These are phyloP conservation scores for Borealophlyctis nickersoniae DNA, from an alignment of 192 early-diverging fungal species.

Conservation along the genomic window DNA sequence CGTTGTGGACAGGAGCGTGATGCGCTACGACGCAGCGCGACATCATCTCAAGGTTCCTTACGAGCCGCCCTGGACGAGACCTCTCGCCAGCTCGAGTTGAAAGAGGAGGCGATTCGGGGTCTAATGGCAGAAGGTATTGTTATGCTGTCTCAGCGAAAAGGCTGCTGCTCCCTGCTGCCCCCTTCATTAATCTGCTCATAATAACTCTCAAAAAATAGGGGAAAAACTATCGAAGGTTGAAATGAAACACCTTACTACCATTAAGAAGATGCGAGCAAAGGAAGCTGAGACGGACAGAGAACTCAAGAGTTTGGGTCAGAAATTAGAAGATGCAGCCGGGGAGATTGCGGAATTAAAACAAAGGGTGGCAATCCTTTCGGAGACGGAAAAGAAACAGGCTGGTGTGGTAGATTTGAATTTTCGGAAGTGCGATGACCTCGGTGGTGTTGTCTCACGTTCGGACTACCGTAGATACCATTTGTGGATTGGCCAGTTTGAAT, in stretches of 20 bases:
- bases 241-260: conserved; percentile 57
- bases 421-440: not conserved
- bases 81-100: conserved; percentile 25
- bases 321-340: conserved; percentile 15
- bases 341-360: conserved; percentile 33
- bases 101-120: conserved; percentile 34
- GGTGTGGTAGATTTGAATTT: conserved; percentile 11
- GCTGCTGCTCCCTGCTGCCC: too few relatives aligned
- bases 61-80: conserved; percentile 27
- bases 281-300: conserved; percentile 59
- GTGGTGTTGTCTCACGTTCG: not conserved
- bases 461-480: conserved; percentile 14
- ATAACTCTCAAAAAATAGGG: conserved; percentile 37
- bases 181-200: too few relatives aligned
- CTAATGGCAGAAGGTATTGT: conserved; percentile 37
- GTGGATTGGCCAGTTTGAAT: conserved; percentile 13
- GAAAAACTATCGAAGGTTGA: conserved; percentile 77
- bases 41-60: not conserved
- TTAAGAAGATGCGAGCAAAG: conserved; percentile 72
- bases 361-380: conserved; percentile 15
- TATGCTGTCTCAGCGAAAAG: not conserved
- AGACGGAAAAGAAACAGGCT: conserved; percentile 29
- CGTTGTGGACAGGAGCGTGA: not conserved
- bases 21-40: not conserved
- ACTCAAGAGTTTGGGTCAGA: conserved; percentile 31